Base-by-base conservation (phyloP, 495 filamentous ascomycete species). In the Neurospora africana region DNA sequence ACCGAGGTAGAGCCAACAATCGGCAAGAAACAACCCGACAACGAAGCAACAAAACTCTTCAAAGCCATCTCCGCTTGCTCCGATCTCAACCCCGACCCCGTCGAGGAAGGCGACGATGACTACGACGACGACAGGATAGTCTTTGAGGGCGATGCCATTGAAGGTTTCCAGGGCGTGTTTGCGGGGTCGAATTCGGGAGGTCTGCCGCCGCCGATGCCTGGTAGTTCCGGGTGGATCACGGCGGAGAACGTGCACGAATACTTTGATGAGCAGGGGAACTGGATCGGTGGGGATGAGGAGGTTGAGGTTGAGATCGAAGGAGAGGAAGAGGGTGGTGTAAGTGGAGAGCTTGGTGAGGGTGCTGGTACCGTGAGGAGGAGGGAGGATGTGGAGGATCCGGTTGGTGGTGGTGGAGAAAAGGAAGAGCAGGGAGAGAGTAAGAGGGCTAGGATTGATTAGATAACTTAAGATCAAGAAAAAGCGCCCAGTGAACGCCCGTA, bases 221-320 rank as follows among this genome's bases (percentile, higher is more conserved):
- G 95, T 13, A 95, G 93, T 77, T 89, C 88, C 0, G 94, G 94
- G 3, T 99, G 95, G 95, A 98, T 99, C 74, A 99, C 95, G 21
- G 91, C 93, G 17, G 95, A 98, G 70, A 99, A 99, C 81, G 92
- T 97, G 79, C 86, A 90, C 69, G 88, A 97, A 76, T 97, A 80
- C 69, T 88, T 88, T 74, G 85, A 88, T 69, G 83, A 75, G 23
- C 82, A 87, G 0, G 86, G 86, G 5, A 87, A 87, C 44, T 88
- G 84, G 84, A 86, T 87, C 74, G 85, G 84, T 10, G 75, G 74
- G 0, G 78, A 69, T 4, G 70, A 73, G 6, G 37, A 70, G 30
- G 70, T 33, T 3, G 41, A 58, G 61, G 21, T 58, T 58, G 11
- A 27, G 0, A 15, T 58, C 7, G 53, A 65, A 0, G 53, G 43